These are phyloP conservation scores for Hygrocybe punicea DNA, from an alignment of 768 basidiomycete genomes.

Conservation along the genomic window DNA sequence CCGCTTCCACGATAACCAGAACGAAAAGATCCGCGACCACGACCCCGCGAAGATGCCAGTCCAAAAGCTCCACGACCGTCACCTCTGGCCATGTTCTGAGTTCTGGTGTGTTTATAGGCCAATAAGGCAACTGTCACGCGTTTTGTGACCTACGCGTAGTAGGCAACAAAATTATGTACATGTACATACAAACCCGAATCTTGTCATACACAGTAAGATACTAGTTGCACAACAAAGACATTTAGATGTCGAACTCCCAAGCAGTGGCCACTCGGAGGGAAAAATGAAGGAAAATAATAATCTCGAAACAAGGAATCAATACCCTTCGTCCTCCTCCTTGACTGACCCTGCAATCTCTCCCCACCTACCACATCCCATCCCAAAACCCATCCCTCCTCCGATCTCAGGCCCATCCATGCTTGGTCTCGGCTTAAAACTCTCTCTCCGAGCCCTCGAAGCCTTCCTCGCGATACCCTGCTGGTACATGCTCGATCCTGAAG, in stretches of 20 bases:
- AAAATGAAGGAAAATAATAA: background rate
- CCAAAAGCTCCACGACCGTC: constrained; percentile 48
- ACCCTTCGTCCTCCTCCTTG: constrained; percentile 50
- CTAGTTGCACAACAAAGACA: too few species aligned
- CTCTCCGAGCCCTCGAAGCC: constrained; percentile 53
- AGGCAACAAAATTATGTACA: too few species aligned
- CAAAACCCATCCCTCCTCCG: constrained; percentile 12
- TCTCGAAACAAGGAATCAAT: background rate
- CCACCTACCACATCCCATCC: constrained; percentile 23
- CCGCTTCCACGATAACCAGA: constrained; percentile 46
- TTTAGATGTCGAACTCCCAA: too few species aligned
- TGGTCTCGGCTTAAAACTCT: constrained; percentile 82
- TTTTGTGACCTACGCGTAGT: too few species aligned
- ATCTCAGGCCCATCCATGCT: constrained; percentile 50
- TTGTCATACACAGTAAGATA: too few species aligned
- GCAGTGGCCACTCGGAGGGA: too few species aligned
- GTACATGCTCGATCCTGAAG: constrained; percentile 2
- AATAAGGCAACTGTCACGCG: too few species aligned
- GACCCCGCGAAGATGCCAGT: constrained; percentile 49
- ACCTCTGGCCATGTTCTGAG: background rate
- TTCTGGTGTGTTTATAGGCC: too few species aligned
- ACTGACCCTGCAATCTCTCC: constrained; percentile 32
- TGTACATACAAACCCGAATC: too few species aligned
- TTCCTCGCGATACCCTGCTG: constrained; percentile 42
- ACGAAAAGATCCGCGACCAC: constrained; percentile 45